Conservation (phyloP, 164 flowering plant genomes). For the Liriodendron chinense region DNA sequence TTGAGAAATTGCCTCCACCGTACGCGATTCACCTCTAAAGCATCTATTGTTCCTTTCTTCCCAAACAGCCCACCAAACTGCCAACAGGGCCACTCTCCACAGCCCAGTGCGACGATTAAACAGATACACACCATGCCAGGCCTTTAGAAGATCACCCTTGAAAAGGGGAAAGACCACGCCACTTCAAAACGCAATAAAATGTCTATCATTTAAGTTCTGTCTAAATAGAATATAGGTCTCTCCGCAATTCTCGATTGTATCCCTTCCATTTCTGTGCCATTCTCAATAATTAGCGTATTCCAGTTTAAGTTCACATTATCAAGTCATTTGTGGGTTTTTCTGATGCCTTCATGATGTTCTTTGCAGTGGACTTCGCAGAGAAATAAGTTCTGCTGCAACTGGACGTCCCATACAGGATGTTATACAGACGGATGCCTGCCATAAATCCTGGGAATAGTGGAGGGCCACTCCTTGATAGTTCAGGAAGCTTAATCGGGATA, state of each 20-base stretch:
- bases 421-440: conserved; percentile 98
- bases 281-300: neutral
- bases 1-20: too few species aligned
- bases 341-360: conserved; percentile 7
- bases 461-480: conserved; percentile 94
- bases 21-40: too few species aligned
- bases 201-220: neutral
- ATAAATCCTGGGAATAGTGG: conserved; percentile 98
- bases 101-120: too few species aligned
- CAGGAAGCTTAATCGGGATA: conserved; percentile 91
- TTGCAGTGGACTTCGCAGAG: conserved; percentile 84
- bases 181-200: neutral
- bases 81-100: too few species aligned
- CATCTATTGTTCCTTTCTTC: too few species aligned
- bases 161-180: too few species aligned
- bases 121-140: too few species aligned
- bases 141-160: too few species aligned
- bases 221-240: neutral
- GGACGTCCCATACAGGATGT: conserved; percentile 98
- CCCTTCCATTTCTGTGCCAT: neutral
- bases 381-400: conserved; percentile 95
- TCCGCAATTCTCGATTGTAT: neutral
- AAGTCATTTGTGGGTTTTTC: neutral
- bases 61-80: too few species aligned
- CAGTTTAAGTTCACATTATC: neutral